Base-by-base conservation (phyloP, 805 yeast species). In the Hanseniaspora hatyaiensis region DNA sequence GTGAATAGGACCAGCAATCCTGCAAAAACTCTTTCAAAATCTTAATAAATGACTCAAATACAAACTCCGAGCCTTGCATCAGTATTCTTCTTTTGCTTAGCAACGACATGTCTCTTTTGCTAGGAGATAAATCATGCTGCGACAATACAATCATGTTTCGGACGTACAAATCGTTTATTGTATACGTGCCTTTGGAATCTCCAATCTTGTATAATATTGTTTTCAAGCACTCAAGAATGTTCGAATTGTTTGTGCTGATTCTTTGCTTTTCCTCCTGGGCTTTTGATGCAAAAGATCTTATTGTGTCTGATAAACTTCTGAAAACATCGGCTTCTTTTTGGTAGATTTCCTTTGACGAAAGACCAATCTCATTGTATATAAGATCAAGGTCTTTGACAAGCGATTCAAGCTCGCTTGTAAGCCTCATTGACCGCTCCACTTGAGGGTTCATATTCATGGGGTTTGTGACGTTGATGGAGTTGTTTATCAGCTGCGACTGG, bases 291-390 rank as follows among this genome's bases (percentile, higher is more conserved):
- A 65, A 74, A 50, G 66, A 64, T 18, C 66, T 60, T 26, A 77
- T 73, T 1, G 77, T 71, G 23, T 66, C 66, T 30, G 77, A 71
- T 5, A 77, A 64, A 4, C 67, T 67, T 13, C 62, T 67, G 53
- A 77, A 76, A 12, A 77, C 69, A 37, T 67, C 65, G 29, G 69
- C 60, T 53, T 74, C 77, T 53, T 74, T 77, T 31, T 60, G 60
- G 12, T 69, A 56, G 2, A 74, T 70, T 49, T 76, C 80, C 8
- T 59, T 55, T n/a, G 66, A 58, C 1, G 78, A 67, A 55, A 72
- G 75, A 1, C 83, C 83, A 34, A 77, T 77, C 50, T 68, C 70
- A 40, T 65, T 64, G 56, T 75, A 75, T 8, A 75, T 67, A 4
- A 56, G 55, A 43, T 71, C 67, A n/a, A 77, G 57, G 44, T 72